phyloP scores from a whole-genome alignment of 768 basidiomycete species.

The Mycena amicta region DNA sequence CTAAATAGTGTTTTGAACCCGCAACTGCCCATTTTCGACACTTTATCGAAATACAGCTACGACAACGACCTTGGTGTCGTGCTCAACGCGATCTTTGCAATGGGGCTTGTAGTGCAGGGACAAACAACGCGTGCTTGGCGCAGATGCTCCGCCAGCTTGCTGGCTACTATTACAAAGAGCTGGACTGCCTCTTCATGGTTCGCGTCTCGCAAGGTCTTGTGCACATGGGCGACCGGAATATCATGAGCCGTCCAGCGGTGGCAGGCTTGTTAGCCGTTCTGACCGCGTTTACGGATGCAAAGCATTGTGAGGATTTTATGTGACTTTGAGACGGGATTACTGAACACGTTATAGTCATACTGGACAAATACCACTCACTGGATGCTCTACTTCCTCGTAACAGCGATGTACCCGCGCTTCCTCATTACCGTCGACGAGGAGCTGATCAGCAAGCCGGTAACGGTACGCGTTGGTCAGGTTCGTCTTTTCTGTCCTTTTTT shows the following conservation, averaged over 20 bases:
- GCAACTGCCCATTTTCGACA: slow-evolving; percentile 91
- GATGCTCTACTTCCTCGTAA: slow-evolving; percentile 76
- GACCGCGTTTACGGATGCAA: slow-evolving; percentile 91
- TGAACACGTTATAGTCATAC: slow-evolving; percentile 64
- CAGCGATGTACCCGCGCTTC: slow-evolving; percentile 98
- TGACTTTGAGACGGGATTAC: background rate
- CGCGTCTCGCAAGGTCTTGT: slow-evolving; percentile 94
- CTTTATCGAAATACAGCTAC: slow-evolving; percentile 97
- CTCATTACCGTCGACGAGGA: slow-evolving; percentile 95
- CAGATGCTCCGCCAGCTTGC: slow-evolving; percentile 98
- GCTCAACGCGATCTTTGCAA: slow-evolving; percentile 95
- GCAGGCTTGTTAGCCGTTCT: slow-evolving; percentile 88
- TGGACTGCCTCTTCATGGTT: slow-evolving; percentile 95
- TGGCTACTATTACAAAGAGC: slow-evolving; percentile 97
- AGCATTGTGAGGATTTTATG: slow-evolving; percentile 70
- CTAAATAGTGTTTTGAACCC: slow-evolving; percentile 96
- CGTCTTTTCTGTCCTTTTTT: background rate
- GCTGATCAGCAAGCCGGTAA: slow-evolving; percentile 81
- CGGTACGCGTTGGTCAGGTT: slow-evolving; percentile 92
- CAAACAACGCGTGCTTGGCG: slow-evolving; percentile 96
- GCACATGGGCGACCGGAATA: slow-evolving; percentile 96
- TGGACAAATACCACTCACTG: slow-evolving; percentile 99
- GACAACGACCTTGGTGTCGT: slow-evolving; percentile 98
- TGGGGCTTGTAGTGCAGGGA: slow-evolving; percentile 97
- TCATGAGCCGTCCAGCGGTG: slow-evolving; percentile 87